A percentile compares a stretch with the other conserved stretches of the same genome.
Evolutionary conservation across 148 eudicot species (phyloP).

Genomic region (Silene latifolia): DNA sequence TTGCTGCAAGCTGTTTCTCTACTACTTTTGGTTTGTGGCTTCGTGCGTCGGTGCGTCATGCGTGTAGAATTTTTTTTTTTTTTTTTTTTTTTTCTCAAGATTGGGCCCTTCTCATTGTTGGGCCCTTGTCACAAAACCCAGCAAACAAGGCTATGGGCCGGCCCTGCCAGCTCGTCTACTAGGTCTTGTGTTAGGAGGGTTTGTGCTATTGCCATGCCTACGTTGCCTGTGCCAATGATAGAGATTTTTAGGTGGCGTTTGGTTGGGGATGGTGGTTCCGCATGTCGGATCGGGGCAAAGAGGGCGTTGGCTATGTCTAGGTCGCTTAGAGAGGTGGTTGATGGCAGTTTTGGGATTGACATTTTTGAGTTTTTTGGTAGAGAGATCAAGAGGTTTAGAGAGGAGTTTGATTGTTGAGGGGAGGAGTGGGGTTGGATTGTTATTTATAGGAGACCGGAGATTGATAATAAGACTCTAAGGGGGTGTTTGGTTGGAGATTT

Average conservation of each 20-base stretch:
- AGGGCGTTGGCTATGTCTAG: slow-evolving; percentile 56
- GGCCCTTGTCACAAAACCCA: too few species aligned
- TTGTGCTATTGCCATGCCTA: slow-evolving; percentile 94
- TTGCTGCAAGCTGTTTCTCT: too few species aligned
- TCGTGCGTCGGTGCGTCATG: too few species aligned
- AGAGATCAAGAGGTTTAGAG: background rate
- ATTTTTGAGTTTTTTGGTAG: background rate
- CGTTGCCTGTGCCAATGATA: slow-evolving; percentile 79
- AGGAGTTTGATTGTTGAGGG: background rate
- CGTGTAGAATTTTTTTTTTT: too few species aligned
- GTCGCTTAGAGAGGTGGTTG: slow-evolving; percentile 44
- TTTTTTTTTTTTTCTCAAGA: too few species aligned
- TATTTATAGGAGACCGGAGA: too few species aligned
- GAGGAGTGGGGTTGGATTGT: background rate
- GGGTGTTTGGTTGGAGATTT: too few species aligned
- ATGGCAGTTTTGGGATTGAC: slow-evolving; percentile 43
- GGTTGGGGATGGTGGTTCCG: slow-evolving; percentile 49
- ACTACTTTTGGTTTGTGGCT: too few species aligned
- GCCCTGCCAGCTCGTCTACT: too few species aligned
- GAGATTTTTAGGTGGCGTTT: slow-evolving; percentile 70
- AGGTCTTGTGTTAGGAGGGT: slow-evolving; percentile 82
- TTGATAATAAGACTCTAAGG: too few species aligned
- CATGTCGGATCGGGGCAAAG: slow-evolving; percentile 53
- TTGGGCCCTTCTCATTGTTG: too few species aligned
- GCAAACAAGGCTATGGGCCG: too few species aligned